phyloP scores from a whole-genome alignment of 164 flowering plant species.

The Kingdonia uniflora region DNA sequence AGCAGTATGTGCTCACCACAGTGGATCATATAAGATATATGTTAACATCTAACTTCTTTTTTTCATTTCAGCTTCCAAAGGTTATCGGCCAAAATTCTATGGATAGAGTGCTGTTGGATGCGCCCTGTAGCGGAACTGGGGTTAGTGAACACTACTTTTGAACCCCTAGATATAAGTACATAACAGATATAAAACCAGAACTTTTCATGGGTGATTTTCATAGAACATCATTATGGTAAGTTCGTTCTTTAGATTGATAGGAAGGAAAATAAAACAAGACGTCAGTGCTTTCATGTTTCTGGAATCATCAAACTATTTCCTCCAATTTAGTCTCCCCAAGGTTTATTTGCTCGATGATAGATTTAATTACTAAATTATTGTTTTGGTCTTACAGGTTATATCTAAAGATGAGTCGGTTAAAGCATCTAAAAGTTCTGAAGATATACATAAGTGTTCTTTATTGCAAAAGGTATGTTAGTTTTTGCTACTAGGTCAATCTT shows the following conservation, averaged over 20 bases:
- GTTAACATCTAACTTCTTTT: too few relatives aligned
- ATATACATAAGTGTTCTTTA: conserved; percentile 65
- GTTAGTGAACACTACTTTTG: too few relatives aligned
- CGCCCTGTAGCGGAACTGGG: conserved; percentile 99
- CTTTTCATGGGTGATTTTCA: too few relatives aligned
- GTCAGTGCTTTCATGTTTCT: too few relatives aligned
- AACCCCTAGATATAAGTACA: too few relatives aligned
- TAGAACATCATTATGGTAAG: too few relatives aligned
- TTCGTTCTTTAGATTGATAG: too few relatives aligned
- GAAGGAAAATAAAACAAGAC: too few relatives aligned
- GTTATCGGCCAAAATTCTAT: conserved; percentile 66
- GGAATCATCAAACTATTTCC: too few relatives aligned
- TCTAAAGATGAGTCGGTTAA: conserved; percentile 96
- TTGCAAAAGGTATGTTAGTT: conserved; percentile 67
- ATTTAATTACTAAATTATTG: conserved; percentile 53
- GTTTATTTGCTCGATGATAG: conserved; percentile 78
- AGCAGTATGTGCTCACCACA: too few relatives aligned
- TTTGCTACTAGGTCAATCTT: not conserved
- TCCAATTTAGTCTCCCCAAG: conserved; percentile 61
- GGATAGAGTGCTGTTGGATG: conserved; percentile 93
- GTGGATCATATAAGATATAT: too few relatives aligned
- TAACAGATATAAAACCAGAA: too few relatives aligned
- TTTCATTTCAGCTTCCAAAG: conserved; percentile 29
- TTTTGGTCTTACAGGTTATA: conserved; percentile 53
- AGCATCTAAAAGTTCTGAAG: conserved; percentile 68